Evolutionary conservation across 1,284 basidiomycete species (phyloP), one percentile per base, ranked within the genome.

Genomic region (Apiotrichum porosum): DNA sequence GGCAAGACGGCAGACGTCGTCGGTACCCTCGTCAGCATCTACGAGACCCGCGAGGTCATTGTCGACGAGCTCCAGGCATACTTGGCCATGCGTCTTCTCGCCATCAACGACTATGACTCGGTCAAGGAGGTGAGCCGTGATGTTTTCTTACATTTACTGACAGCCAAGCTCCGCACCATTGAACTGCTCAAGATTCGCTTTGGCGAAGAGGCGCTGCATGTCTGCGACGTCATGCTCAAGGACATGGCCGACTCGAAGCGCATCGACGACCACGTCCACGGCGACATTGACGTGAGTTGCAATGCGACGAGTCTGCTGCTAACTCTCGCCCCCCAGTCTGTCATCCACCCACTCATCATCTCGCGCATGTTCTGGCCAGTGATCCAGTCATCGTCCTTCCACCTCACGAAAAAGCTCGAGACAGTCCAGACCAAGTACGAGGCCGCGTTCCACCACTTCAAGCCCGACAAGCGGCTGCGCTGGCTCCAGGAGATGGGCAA

Each of bases 191-290:
- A 95, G 76, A 80, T 91, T 44, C 83, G 92, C 4, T 97, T 97
- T 61, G 92, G 92, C 18, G 92, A 97, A 64, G 79, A 83, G 1
- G 84, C 88, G 0, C 71, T 97, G 52, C 88, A 92, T 66, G 85
- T 90, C 1, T 94, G 91, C 76, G 92, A 97, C 66, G 90, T 97
- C 50, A 97, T 97, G 92, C 75, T 97, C 63, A 86, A 84, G 63
- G 92, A 97, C 69, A 86, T 97, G 81, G 85, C 88, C 6, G 91
- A 95, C 67, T 94, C 92, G 34, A 86, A 84, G 60, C 81, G 89
- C 33, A 87, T 85, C 43, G 86, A 97, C 66, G 81, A 81, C 23
- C 84, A 86, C 67, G 81, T 95, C 5, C 88, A 93, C 61, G 79
- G 83, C 0, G 82, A 86, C 61, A 79, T 79, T 42, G 51, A 75